These are phyloP conservation scores for Aspergillus eucalypticola DNA, from an alignment of 2,329 filamentous ascomycete species.

Conservation along the genomic window DNA sequence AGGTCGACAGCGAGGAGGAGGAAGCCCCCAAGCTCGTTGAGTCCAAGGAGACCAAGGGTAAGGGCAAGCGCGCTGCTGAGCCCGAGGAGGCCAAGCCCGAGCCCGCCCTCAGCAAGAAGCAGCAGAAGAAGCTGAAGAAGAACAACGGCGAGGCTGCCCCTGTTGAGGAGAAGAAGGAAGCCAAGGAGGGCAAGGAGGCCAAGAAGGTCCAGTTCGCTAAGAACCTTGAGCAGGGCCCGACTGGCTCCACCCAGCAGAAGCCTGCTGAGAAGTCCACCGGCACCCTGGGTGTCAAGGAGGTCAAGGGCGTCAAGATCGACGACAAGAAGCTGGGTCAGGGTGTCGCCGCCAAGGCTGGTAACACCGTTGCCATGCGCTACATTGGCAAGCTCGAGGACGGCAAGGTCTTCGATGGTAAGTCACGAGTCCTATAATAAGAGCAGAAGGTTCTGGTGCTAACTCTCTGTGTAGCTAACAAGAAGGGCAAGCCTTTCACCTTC, in stretches of 20 bases:
- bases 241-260: constrained; percentile 62
- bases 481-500: constrained; percentile 95
- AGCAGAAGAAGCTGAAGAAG: constrained; percentile 98
- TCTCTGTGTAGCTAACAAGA: constrained; percentile 78
- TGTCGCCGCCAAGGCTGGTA: constrained; percentile 82
- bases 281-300: constrained; percentile 69
- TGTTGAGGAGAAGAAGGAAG: constrained; percentile 59
- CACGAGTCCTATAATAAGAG: background rate
- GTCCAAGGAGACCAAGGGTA: constrained; percentile 69
- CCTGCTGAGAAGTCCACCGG: constrained; percentile 54
- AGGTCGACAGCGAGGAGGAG: constrained; percentile 79
- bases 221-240: constrained; percentile 96
- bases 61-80: constrained; percentile 90
- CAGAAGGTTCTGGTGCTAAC: constrained; percentile 5
- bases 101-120: constrained; percentile 88
- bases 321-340: constrained; percentile 92
- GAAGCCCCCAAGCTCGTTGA: constrained; percentile 56
- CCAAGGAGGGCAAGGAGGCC: constrained; percentile 60
- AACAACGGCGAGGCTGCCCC: constrained; percentile 87
- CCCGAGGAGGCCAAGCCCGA: constrained; percentile 55
- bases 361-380: constrained; percentile 91
- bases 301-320: constrained; percentile 88
- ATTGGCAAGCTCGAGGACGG: constrained; percentile 95
- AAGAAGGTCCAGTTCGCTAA: constrained; percentile 99
- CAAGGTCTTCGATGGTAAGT: constrained; percentile 90